phyloP scores from a whole-genome alignment of 2,329 filamentous ascomycete genomes.

The Lachnellula subtilissima region DNA sequence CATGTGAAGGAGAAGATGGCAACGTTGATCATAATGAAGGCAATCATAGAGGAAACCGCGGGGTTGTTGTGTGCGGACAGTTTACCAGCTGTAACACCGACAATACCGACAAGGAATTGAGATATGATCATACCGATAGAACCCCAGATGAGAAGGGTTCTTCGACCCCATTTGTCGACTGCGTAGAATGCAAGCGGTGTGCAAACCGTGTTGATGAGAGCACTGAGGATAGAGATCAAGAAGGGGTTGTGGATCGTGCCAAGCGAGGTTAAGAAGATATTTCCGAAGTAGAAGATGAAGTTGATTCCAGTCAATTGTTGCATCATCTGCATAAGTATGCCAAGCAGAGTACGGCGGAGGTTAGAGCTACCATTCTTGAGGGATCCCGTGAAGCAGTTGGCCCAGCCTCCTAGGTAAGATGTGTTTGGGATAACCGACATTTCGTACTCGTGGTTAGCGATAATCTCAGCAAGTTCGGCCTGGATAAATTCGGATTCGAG shows the following conservation, averaged over 20 bases:
- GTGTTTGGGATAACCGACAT: conserved; percentile 59
- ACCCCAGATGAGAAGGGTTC: conserved; percentile 72
- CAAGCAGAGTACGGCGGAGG: conserved; percentile 65
- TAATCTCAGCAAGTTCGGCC: conserved; percentile 75
- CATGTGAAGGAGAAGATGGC: conserved; percentile 88
- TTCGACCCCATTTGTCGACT: conserved; percentile 77
- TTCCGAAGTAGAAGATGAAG: conserved; percentile 83
- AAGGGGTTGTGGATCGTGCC: no score
- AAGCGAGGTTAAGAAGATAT: no score
- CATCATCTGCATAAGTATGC: conserved; percentile 74
- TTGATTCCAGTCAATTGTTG: conserved; percentile 76
- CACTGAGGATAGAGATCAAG: no score
- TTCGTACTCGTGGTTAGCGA: conserved; percentile 88
- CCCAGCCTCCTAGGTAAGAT: conserved; percentile 65
- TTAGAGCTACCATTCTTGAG: conserved; percentile 60
- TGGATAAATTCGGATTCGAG: conserved; percentile 69
- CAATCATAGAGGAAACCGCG: conserved; percentile 65
- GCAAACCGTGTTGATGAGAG: conserved; percentile 78
- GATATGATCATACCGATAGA: conserved; percentile 78
- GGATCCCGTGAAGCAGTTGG: conserved; percentile 61
- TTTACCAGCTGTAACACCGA: conserved; percentile 59
- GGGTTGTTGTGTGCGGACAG: conserved; percentile 49
- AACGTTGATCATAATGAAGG: conserved; percentile 89
- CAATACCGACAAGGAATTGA: conserved; percentile 79
- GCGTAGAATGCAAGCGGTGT: conserved; percentile 86